Percentiles rank a stretch among this genome's conserved stretches.
These are phyloP conservation scores for Endoconidiophora laricicola DNA, from an alignment of 2,329 filamentous ascomycete genomes.

Conservation along the genomic window DNA sequence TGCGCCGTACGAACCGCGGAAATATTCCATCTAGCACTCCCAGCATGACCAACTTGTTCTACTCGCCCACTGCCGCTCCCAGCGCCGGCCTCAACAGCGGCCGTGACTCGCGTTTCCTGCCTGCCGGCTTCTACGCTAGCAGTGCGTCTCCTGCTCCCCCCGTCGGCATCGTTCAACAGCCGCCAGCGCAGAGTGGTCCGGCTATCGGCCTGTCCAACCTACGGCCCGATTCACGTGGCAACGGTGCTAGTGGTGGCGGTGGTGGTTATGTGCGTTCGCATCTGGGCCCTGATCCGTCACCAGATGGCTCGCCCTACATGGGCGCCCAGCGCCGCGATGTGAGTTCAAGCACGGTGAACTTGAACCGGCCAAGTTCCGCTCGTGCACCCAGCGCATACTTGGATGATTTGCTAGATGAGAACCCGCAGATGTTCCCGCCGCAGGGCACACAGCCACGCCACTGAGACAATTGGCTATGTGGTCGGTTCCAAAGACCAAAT, in stretches of 20 bases:
- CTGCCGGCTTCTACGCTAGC: constrained; percentile 79
- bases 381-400: constrained; percentile 78
- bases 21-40: constrained; percentile 38
- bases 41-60: constrained; percentile 66
- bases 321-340: constrained; percentile 29
- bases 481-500: not conserved
- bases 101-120: constrained; percentile 66
- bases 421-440: constrained; percentile 34
- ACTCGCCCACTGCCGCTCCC: constrained; percentile 72
- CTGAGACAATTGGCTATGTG: constrained; percentile 1
- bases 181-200: constrained; percentile 24
- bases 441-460: constrained; percentile 3
- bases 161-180: constrained; percentile 18
- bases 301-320: constrained; percentile 48
- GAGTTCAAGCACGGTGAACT: constrained; percentile 50
- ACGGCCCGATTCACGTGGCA: constrained; percentile 39
- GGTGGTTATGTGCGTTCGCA: constrained; percentile 23
- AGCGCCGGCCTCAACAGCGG: constrained; percentile 45
- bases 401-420: constrained; percentile 74
- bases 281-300: constrained; percentile 30
- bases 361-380: constrained; percentile 36
- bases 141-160: constrained; percentile 34
- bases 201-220: constrained; percentile 46
- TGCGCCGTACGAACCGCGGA: constrained; percentile 34
- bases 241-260: constrained; percentile 18